Evolutionary conservation across 2,329 filamentous ascomycete species (phyloP).

Genomic region (Talaromyces sp.): DNA sequence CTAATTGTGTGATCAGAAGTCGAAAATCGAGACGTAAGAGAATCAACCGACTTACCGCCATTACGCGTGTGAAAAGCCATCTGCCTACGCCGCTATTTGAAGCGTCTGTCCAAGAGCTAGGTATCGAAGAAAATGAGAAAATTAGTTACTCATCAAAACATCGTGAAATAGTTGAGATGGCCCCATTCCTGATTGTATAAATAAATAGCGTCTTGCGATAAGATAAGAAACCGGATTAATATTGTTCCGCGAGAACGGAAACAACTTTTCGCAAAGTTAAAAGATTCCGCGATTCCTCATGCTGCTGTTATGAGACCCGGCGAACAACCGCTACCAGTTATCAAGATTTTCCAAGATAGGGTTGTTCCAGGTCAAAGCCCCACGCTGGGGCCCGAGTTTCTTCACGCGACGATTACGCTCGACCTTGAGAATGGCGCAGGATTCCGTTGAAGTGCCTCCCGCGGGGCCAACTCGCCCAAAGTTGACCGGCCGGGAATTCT

Average conservation of each 20-base stretch:
- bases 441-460: conserved; percentile 15
- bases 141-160: neutral
- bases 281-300: neutral
- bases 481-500: conserved; percentile 81
- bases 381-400: conserved; percentile 21
- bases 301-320: neutral
- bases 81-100: neutral
- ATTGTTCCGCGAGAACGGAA: conserved; percentile 7
- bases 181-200: neutral
- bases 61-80: conserved; percentile 6
- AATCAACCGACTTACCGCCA: conserved; percentile 3
- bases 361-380: conserved; percentile 19
- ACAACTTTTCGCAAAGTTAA: neutral
- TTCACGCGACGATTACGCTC: conserved; percentile 6
- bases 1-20: neutral
- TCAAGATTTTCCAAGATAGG: conserved; percentile 24
- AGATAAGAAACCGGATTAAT: conserved; percentile 13
- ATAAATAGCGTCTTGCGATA: conserved; percentile 5
- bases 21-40: neutral
- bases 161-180: neutral
- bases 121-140: neutral
- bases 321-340: neutral
- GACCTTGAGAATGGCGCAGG: conserved; percentile 18
- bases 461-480: conserved; percentile 43
- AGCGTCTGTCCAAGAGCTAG: neutral